phyloP scores from a whole-genome alignment of 352 stramenopile genomes.

The Pythium monospermum region DNA sequence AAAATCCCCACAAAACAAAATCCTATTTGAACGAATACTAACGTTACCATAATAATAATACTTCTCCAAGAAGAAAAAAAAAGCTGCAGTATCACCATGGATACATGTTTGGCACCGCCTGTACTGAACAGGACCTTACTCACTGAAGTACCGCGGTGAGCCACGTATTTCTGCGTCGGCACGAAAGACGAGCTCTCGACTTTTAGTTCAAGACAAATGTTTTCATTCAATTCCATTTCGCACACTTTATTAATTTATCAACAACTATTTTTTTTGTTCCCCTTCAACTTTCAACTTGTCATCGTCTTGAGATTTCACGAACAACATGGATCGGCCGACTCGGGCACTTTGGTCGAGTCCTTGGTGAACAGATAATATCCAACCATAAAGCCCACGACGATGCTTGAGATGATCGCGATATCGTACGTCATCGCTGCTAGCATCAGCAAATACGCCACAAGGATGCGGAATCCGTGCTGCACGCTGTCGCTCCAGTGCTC shows the following conservation, averaged over 20 bases:
- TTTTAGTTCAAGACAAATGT: not conserved
- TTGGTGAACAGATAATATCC: conserved; percentile 70
- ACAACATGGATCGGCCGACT: conserved; percentile 67
- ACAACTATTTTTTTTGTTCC: too few relatives aligned
- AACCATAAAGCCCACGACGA: conserved; percentile 48
- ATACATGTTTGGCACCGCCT: too few relatives aligned
- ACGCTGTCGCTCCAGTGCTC: conserved; percentile 48
- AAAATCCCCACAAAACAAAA: not conserved
- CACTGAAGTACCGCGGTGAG: too few relatives aligned
- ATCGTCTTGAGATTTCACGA: conserved; percentile 39
- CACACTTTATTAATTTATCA: too few relatives aligned
- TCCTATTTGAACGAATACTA: not conserved
- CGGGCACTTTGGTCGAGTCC: conserved; percentile 63
- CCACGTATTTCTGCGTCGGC: too few relatives aligned
- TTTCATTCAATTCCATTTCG: not conserved
- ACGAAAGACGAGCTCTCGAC: too few relatives aligned
- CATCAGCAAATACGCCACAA: conserved; percentile 78
- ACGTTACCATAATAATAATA: not conserved
- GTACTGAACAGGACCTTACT: too few relatives aligned
- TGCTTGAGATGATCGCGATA: conserved; percentile 48
- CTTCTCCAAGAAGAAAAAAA: too few relatives aligned
- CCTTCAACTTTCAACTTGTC: too few relatives aligned
- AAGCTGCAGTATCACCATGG: too few relatives aligned
- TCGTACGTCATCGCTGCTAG: conserved; percentile 81
- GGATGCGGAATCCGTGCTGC: conserved; percentile 55